Conservation (phyloP, 1,139 yeast genomes). For the Suhomyces choctaworum region DNA sequence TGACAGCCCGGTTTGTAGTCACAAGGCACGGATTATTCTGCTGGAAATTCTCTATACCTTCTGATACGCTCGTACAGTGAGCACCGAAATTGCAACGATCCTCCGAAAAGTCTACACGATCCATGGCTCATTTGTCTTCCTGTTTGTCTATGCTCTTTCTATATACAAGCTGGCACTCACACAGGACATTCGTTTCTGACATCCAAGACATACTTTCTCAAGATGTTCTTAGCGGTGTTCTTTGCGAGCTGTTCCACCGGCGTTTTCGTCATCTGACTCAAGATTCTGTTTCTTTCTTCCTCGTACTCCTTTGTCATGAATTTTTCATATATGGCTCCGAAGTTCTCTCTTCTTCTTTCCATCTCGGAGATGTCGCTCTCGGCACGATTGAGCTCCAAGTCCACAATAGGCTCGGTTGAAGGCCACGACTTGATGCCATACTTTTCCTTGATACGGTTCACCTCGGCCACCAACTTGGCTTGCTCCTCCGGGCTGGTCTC, state of each 20-base stretch:
- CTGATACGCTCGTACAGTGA: no score
- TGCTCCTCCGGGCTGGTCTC: slow-evolving; percentile 40
- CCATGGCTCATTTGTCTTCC: no score
- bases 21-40: no score
- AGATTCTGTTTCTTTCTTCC: slow-evolving; percentile 28
- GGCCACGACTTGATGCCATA: slow-evolving; percentile 68
- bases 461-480: slow-evolving; percentile 38
- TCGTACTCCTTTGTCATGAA: slow-evolving; percentile 34
- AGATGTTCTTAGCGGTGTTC: slow-evolving; percentile 51
- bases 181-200: slow-evolving; percentile 41
- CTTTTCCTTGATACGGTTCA: slow-evolving; percentile 47
- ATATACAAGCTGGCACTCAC: slow-evolving; percentile 1
- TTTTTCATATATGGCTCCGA: slow-evolving; percentile 36
- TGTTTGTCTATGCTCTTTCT: no score
- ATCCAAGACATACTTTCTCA: slow-evolving; percentile 51
- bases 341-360: slow-evolving; percentile 34
- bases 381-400: slow-evolving; percentile 39
- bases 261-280: slow-evolving; percentile 24
- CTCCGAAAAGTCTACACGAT: no score
- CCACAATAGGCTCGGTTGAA: slow-evolving; percentile 40
- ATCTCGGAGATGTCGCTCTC: slow-evolving; percentile 31
- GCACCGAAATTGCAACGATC: no score
- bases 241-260: slow-evolving; percentile 36
- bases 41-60: no score
- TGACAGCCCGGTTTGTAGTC: no score